Base-by-base conservation (phyloP, 495 filamentous ascomycete species). In the Hapsidospora chrysogenum region DNA sequence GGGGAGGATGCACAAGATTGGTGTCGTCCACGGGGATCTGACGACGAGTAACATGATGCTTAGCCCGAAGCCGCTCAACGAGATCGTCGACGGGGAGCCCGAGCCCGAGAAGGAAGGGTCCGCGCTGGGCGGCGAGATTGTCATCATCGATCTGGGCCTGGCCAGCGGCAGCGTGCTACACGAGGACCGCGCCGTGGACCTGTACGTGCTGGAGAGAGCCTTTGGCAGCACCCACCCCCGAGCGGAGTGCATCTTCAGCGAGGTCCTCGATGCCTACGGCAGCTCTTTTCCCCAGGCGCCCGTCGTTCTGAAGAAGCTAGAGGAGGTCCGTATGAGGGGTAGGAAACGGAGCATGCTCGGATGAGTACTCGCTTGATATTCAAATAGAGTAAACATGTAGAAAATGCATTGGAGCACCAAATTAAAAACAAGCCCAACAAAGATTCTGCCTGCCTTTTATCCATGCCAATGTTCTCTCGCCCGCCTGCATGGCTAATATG, bases 21-120 rank as follows among this genome's bases (percentile, higher is more conserved):
- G 89, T 11, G 74, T 95, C 29, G 71, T 92, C 32, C 89, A 97
- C 63, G 89, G 89, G 29, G 89, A 97, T 59, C 58, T 97, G 60
- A 97, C 92, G 39, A 97, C 87, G 38, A 95, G 86, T 58, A 97
- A 97, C 59, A 61, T 99, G 55, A 95, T 99, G 74, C 53, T 99
- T 31, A 52, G 77, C 36, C 60, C 61, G 21, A 32, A 29, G 14
- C 15, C 32, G 22, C 46, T 31, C 16, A 26, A 41, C 8, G 11
- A 21, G 15, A n/a, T n/a, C n/a, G 16, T 21, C n/a, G 36, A 23
- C 19, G 9, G 9, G 13, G 36, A 6, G 26, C 10, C 13, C 10
- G 31, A 19, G 3, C 16, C 2, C 25, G 27, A 37, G 22, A 19
- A 7, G 19, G n/a, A n/a, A n/a, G n/a, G n/a, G n/a, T 27, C 22